Evolutionary conservation across 164 flowering plant genomes (phyloP).

Genomic region (Chloranthus sessilifolius): DNA sequence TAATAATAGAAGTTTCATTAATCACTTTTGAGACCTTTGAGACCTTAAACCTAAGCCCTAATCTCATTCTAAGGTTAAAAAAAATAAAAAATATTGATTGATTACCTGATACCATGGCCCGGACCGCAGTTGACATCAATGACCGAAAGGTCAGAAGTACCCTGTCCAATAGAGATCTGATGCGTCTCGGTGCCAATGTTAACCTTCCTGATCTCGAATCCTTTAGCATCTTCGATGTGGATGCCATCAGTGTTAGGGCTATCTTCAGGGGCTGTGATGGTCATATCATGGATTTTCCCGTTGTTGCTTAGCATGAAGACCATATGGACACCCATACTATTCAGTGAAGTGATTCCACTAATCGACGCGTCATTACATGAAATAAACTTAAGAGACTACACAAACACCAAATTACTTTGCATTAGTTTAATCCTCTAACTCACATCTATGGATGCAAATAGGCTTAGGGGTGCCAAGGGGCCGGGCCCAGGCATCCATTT

Average conservation of each 20-base stretch:
- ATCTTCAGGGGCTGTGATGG: slow-evolving; percentile 36
- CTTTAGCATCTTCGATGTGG: no score
- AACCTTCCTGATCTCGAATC: slow-evolving; percentile 27
- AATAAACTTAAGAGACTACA: slow-evolving; percentile 50
- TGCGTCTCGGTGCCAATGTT: slow-evolving; percentile 55
- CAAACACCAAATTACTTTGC: no score
- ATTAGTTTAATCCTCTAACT: no score
- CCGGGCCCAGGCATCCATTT: no score
- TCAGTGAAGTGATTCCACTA: slow-evolving; percentile 20
- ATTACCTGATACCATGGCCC: slow-evolving; percentile 73
- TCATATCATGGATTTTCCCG: slow-evolving; percentile 15
- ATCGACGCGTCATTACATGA: slow-evolving; percentile 30
- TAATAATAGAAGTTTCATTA: no score
- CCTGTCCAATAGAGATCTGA: slow-evolving; percentile 62
- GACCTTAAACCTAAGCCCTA: no score
- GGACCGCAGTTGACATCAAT: slow-evolving; percentile 52
- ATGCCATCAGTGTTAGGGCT: slow-evolving; percentile 45
- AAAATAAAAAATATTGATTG: no score
- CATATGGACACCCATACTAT: slow-evolving; percentile 44
- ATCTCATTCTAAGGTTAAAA: no score
- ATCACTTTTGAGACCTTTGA: no score
- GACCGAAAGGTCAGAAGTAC: slow-evolving; percentile 41
- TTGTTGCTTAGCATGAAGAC: slow-evolving; percentile 11
- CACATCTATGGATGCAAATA: no score
- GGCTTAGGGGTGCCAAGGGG: no score